Conservation (phyloP, 805 yeast species). For the Pichia californica region DNA sequence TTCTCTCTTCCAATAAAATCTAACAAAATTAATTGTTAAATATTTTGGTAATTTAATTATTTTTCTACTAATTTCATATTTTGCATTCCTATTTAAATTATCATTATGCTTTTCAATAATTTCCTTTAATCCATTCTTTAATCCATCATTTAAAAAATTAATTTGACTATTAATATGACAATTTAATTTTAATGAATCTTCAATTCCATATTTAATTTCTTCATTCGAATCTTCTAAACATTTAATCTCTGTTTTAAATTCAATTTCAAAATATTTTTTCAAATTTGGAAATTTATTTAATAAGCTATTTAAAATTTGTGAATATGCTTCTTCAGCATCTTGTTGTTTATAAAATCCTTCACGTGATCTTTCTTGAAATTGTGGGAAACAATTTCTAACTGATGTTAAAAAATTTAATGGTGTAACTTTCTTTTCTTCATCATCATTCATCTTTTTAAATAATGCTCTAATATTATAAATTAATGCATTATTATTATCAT, state of each 20-base stretch:
- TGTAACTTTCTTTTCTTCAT: conserved; percentile 39
- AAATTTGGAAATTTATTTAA: conserved; percentile 43
- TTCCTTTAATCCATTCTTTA: conserved; percentile 68
- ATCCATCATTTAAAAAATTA: conserved; percentile 83
- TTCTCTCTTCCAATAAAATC: conserved; percentile 95
- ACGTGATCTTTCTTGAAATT: conserved; percentile 71
- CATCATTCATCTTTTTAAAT: conserved; percentile 38
- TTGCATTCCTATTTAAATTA: conserved; percentile 62
- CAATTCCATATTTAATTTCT: conserved; percentile 38
- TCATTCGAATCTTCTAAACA: conserved; percentile 52
- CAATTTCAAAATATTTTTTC: conserved; percentile 56
- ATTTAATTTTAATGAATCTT: conserved; percentile 63
- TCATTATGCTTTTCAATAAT: conserved; percentile 71
- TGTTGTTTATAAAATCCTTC: conserved; percentile 83
- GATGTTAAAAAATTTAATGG: conserved; percentile 64
- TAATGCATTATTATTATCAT: conserved; percentile 23
- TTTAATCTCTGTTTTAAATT: conserved; percentile 54
- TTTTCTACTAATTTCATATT: conserved; percentile 51
- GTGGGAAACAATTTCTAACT: conserved; percentile 70
- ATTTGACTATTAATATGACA: conserved; percentile 86
- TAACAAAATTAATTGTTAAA: conserved; percentile 83
- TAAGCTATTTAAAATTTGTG: conserved; percentile 63
- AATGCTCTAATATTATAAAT: conserved; percentile 33
- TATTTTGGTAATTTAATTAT: conserved; percentile 81
- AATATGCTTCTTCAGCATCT: conserved; percentile 95